Conservation (phyloP, 192 early-diverging fungal species). For the Kickxella alabastrina region DNA sequence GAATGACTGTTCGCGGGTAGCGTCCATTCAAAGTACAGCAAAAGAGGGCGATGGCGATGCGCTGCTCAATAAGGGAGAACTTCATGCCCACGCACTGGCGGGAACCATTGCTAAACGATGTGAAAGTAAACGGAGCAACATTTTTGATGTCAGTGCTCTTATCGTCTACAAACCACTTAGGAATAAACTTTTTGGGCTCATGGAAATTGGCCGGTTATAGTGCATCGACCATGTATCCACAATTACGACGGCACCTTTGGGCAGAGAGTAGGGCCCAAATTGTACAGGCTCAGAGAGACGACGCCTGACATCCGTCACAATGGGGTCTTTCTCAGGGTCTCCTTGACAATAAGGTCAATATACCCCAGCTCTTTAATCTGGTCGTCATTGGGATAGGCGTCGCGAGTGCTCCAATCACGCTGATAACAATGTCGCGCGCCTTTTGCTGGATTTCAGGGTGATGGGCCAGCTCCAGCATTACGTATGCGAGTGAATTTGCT, state of each 20-base stretch:
- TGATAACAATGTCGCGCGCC: constrained; percentile 53
- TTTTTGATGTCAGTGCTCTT: constrained; percentile 27
- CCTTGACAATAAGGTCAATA: constrained; percentile 54
- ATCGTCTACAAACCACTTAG: constrained; percentile 51
- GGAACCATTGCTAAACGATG: constrained; percentile 61
- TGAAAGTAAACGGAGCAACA: constrained; percentile 33
- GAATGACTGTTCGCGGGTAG: constrained; percentile 44
- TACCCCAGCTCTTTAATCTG: constrained; percentile 54
- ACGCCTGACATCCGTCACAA: constrained; percentile 45
- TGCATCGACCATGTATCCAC: constrained; percentile 50
- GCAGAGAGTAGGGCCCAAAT: constrained; percentile 38
- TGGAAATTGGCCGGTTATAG: constrained; percentile 46
- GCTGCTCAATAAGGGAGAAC: constrained; percentile 59
- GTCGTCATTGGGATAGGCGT: constrained; percentile 51
- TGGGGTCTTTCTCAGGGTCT: constrained; percentile 46
- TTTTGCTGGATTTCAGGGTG: constrained; percentile 53
- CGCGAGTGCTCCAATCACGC: constrained; percentile 52
- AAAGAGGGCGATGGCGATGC: constrained; percentile 51
- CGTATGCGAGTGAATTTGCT: constrained; percentile 54
- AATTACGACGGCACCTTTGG: constrained; percentile 37
- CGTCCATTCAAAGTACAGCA: constrained; percentile 49
- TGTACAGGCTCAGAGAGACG: constrained; percentile 39
- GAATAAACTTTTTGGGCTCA: constrained; percentile 44
- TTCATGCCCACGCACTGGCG: constrained; percentile 63
- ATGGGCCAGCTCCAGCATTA: constrained; percentile 48